Conservation (phyloP, 2,329 filamentous ascomycete genomes). For the Tricladium varicosporioides region DNA sequence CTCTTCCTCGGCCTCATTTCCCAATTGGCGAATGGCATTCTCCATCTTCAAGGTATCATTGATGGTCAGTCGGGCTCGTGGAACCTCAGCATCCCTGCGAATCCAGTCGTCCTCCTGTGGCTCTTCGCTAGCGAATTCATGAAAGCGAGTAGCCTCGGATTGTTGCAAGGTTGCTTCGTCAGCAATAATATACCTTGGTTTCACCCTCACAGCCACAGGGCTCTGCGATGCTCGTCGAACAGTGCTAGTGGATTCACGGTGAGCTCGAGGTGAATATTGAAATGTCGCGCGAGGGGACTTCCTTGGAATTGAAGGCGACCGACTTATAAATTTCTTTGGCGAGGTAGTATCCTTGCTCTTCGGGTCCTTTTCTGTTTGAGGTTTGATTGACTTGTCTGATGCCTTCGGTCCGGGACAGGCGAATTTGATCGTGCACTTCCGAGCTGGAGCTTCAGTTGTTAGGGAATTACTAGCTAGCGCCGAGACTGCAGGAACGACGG, state of each 20-base stretch:
- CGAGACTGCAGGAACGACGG: slow-evolving; percentile 26
- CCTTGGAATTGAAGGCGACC: slow-evolving; percentile 30
- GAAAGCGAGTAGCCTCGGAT: slow-evolving; percentile 64
- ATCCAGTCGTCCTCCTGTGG: slow-evolving; percentile 91
- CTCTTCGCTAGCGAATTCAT: slow-evolving; percentile 86
- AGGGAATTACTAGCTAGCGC: slow-evolving; percentile 36
- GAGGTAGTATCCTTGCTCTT: slow-evolving; percentile 19
- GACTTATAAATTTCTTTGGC: slow-evolving; percentile 15
- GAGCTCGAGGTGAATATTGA: slow-evolving; percentile 12
- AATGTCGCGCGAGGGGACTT: slow-evolving; percentile 24
- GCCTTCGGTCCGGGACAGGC: slow-evolving; percentile 61
- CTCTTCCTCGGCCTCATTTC: slow-evolving; percentile 88
- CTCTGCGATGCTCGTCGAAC: slow-evolving; percentile 39
- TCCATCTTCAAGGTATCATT: slow-evolving; percentile 89
- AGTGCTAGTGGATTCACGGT: slow-evolving; percentile 27
- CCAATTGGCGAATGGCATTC: slow-evolving; percentile 80
- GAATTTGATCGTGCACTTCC: slow-evolving; percentile 67
- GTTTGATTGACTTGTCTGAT: slow-evolving; percentile 34
- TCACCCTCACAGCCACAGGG: slow-evolving; percentile 37
- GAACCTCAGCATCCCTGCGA: slow-evolving; percentile 56
- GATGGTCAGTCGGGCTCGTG: slow-evolving; percentile 71
- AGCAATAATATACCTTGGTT: slow-evolving; percentile 33
- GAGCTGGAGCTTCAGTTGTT: slow-evolving; percentile 41
- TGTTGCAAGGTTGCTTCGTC: slow-evolving; percentile 29
- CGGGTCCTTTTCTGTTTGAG: slow-evolving; percentile 5